Evolutionary conservation across 345 rosid species (phyloP).

Genomic region (Dipteronia dyeriana): DNA sequence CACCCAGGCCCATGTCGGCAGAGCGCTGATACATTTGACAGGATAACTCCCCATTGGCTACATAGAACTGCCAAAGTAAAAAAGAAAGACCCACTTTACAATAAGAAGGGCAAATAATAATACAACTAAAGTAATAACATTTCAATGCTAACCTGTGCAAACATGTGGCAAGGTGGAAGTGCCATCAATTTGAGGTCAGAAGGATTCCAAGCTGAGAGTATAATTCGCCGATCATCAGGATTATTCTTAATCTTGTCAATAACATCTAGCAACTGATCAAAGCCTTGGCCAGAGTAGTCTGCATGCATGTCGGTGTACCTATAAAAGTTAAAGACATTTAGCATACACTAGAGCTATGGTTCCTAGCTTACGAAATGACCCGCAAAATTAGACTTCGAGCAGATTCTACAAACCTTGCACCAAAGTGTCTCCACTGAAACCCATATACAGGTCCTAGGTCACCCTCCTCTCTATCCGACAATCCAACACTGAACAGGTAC

Average conservation of each 20-base stretch:
- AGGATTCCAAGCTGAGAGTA: slow-evolving; percentile 98
- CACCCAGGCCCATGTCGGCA: slow-evolving; percentile 97
- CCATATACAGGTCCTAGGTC: slow-evolving; percentile 97
- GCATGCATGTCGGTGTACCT: slow-evolving; percentile 97
- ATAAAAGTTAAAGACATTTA: slow-evolving; percentile 12
- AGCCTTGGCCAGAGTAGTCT: slow-evolving; percentile 92
- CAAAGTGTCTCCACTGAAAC: slow-evolving; percentile 99
- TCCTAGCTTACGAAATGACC: not conserved
- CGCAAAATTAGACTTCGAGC: not conserved
- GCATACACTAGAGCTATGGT: slow-evolving; percentile 4
- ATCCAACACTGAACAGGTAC: slow-evolving; percentile 59
- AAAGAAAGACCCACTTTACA: slow-evolving; percentile 2
- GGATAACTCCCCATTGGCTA: slow-evolving; percentile 87
- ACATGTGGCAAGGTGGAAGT: slow-evolving; percentile 99
- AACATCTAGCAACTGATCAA: slow-evolving; percentile 91
- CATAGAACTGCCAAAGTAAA: slow-evolving; percentile 61
- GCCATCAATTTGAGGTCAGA: slow-evolving; percentile 92
- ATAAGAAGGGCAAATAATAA: slow-evolving; percentile 3
- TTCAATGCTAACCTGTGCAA: slow-evolving; percentile 67
- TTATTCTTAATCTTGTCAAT: slow-evolving; percentile 87
- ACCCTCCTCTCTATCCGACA: slow-evolving; percentile 85
- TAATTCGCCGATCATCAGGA: slow-evolving; percentile 85
- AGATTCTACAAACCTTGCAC: slow-evolving; percentile 67
- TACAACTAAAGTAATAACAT: not conserved
- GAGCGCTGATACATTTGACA: slow-evolving; percentile 99